These are phyloP conservation scores for Alloteropsis angusta DNA, from an alignment of 202 grass and related monocot genomes.

Conservation along the genomic window DNA sequence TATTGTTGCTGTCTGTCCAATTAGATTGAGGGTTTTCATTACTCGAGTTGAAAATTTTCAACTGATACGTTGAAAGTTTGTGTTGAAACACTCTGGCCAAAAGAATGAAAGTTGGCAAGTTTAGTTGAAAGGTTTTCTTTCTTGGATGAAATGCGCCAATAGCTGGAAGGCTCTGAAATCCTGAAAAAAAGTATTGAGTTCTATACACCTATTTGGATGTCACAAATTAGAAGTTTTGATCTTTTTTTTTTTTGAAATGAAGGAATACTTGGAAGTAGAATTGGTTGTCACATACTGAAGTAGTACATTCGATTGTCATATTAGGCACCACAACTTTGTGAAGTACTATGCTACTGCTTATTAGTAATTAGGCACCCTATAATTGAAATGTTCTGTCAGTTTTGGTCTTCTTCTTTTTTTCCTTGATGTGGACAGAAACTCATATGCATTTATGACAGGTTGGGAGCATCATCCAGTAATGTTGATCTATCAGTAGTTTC, in stretches of 20 bases:
- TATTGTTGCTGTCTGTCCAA: too few relatives aligned
- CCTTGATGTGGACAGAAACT: not conserved
- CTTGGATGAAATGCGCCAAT: not conserved
- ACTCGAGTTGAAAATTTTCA: too few relatives aligned
- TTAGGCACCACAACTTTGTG: not conserved
- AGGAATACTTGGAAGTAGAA: not conserved
- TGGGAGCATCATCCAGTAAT: constrained; percentile 59
- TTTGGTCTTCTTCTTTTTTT: not conserved
- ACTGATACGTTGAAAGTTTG: too few relatives aligned
- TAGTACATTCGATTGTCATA: not conserved
- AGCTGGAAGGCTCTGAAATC: not conserved
- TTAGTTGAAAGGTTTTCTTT: not conserved
- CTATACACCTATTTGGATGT: not conserved
- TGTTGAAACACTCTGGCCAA: too few relatives aligned
- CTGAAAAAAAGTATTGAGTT: not conserved
- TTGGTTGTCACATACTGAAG: not conserved
- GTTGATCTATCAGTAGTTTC: constrained; percentile 57
- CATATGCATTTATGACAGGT: constrained; percentile 30
- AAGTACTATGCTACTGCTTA: not conserved
- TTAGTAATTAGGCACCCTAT: not conserved
- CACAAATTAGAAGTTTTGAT: not conserved
- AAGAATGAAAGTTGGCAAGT: too few relatives aligned
- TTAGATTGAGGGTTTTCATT: too few relatives aligned
- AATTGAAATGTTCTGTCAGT: not conserved
- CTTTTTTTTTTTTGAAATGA: not conserved